Evolutionary conservation across 352 stramenopile species (phyloP), one percentile per base, ranked within the genome.

Genomic region (Phytophthora pluvialis): DNA sequence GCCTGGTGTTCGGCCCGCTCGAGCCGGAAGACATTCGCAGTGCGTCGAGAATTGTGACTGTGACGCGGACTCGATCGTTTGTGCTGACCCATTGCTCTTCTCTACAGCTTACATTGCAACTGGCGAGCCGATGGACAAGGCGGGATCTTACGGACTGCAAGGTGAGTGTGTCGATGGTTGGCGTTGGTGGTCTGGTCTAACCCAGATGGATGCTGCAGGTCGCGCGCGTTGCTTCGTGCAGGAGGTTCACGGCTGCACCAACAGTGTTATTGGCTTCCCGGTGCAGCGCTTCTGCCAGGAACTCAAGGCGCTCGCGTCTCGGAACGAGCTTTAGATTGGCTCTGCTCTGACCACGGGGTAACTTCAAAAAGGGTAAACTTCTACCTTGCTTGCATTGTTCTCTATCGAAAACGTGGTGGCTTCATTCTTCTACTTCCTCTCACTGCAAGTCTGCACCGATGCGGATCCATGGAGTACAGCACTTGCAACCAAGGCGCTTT

Each of bases 91-190:
- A 60, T 25, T 29, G 58, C 12, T 50, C 12, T 38, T 38, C 0
- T 44, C 3, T 36, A 16, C 54, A 89, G 88, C 78, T 21, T 98
- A 98, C 60, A 94, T 97, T 46, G 75, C 79, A 26, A 97, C 86
- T 1, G 87, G 86, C 3, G 91, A 97, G 60, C 91, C 92, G 1
- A 97, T 98, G 90, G 93, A 98, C 70, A 98, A 98, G 61, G 88
- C 91, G 1, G 91, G 93, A 32, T 75, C 86, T 5, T 98, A 98
- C 69, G 93, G 91, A 8, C 91, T 98, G 49, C 91, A 97, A 75
- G 90, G 89, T 70, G 43, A 40, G 38, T 12, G 38, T 12, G 10
- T 28, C 12, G 29, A 25, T 25, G 7, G 28, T 32, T 39, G 33
- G 11, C 47, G 43, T 16, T 51, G 32, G 18, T 4, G 3, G 16